Evolutionary conservation across 495 filamentous ascomycete genomes (phyloP).

Genomic region (Tuber microsphaerosporum): DNA sequence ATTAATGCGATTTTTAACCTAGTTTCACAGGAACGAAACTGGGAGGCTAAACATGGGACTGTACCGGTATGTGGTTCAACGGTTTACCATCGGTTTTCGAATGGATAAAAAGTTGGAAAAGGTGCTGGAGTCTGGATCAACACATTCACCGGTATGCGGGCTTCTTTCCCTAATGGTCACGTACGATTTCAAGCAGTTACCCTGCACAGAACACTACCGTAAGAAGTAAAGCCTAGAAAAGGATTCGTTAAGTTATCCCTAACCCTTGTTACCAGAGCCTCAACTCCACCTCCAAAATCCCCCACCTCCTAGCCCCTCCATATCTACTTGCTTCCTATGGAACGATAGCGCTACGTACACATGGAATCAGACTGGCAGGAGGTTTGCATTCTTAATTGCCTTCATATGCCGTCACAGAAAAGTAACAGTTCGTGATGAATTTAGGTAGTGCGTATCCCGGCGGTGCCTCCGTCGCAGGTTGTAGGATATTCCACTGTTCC

Average conservation of each 20-base stretch:
- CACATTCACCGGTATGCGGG: neutral
- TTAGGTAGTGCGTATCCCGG: constrained; percentile 34
- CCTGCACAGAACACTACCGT: neutral
- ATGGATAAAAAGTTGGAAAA: neutral
- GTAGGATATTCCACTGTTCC: constrained; percentile 27
- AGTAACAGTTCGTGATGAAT: constrained; percentile 11
- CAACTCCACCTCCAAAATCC: neutral
- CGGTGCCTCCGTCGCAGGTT: constrained; percentile 31
- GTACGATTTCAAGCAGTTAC: neutral
- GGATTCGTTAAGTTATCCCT: neutral
- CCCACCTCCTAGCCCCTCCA: neutral
- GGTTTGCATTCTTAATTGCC: constrained; percentile 13
- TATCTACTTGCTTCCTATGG: constrained; percentile 12
- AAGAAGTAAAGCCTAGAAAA: neutral
- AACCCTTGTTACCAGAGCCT: neutral
- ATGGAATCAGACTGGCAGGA: constrained; percentile 43
- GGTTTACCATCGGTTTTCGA: neutral
- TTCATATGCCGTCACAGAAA: neutral
- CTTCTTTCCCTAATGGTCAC: neutral
- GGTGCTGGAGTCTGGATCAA: neutral
- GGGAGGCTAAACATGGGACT: no score
- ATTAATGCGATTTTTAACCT: no score
- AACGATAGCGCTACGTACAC: constrained; percentile 17
- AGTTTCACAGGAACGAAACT: no score
- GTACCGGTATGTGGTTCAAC: no score